A percentile compares a stretch with the other conserved stretches of the same genome.
These are phyloP conservation scores for Rugonectria rugulosa DNA, from an alignment of 2,329 filamentous ascomycete species.

Conservation along the genomic window DNA sequence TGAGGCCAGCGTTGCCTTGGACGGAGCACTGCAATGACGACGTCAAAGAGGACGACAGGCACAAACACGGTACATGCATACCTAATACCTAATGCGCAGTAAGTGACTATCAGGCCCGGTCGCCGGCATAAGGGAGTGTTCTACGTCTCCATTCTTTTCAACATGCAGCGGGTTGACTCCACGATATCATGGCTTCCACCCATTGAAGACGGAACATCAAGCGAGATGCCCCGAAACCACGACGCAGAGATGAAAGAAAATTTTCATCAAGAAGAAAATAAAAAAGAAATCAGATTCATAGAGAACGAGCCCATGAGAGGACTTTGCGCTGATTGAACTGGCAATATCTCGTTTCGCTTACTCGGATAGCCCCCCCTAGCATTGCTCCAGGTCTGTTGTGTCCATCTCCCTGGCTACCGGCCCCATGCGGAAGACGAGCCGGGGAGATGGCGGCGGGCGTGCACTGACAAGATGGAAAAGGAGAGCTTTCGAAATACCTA, in stretches of 20 bases:
- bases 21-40: conserved; percentile 29
- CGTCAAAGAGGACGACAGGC: too few relatives aligned
- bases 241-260: conserved; percentile 19
- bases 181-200: conserved; percentile 7
- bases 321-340: conserved; percentile 34
- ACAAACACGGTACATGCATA: conserved; percentile 23
- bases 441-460: conserved; percentile 15
- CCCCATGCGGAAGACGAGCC: conserved; percentile 34
- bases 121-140: neutral
- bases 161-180: conserved; percentile 10
- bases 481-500: too few relatives aligned
- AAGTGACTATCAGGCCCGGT: conserved; percentile 18
- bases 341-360: conserved; percentile 37
- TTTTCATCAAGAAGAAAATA: conserved; percentile 13
- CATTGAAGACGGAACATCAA: neutral
- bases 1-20: neutral
- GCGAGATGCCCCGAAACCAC: conserved; percentile 20
- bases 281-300: conserved; percentile 30
- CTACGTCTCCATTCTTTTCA: conserved; percentile 22
- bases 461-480: conserved; percentile 8
- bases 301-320: conserved; percentile 32
- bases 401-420: conserved; percentile 38
- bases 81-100: conserved; percentile 2
- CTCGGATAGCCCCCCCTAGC: conserved; percentile 37
- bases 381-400: conserved; percentile 11